phyloP scores from a whole-genome alignment of 768 basidiomycete species.

The Gymnopilus dilepis region DNA sequence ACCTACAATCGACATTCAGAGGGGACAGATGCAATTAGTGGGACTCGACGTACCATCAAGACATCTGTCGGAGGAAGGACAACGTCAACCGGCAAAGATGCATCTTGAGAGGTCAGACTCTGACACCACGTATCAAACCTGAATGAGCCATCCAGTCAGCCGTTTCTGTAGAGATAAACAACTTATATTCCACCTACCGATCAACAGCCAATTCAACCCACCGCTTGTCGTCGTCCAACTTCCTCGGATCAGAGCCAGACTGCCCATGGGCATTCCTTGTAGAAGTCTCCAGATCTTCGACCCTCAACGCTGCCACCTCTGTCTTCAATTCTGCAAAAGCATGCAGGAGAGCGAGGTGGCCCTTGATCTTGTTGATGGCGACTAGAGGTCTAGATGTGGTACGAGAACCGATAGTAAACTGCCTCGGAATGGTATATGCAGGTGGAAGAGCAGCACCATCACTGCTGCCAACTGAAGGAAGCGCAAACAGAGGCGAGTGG shows the following conservation, averaged over 20 bases:
- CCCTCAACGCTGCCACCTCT: slow-evolving; percentile 25
- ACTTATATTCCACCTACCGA: slow-evolving; percentile 25
- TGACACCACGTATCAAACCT: slow-evolving; percentile 38
- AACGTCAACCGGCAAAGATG: slow-evolving; percentile 10
- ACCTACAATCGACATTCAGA: slow-evolving; percentile 5
- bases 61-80: slow-evolving; percentile 42
- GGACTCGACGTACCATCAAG: slow-evolving; percentile 33
- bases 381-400: slow-evolving; percentile 33
- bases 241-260: too few species aligned
- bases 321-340: slow-evolving; percentile 36
- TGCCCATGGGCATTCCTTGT: slow-evolving; percentile 36
- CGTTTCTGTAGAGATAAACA: background rate
- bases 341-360: slow-evolving; percentile 39
- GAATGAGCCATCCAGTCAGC: background rate
- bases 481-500: background rate
- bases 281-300: slow-evolving; percentile 16
- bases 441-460: slow-evolving; percentile 21
- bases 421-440: slow-evolving; percentile 33
- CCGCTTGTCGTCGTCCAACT: too few species aligned
- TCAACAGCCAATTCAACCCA: slow-evolving; percentile 43
- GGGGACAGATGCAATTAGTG: background rate
- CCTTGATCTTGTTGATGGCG: slow-evolving; percentile 33
- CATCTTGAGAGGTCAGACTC: slow-evolving; percentile 17
- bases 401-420: slow-evolving; percentile 33
- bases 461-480: too few species aligned